A percentile compares a stretch with the other conserved stretches of the same genome.
These are phyloP conservation scores for Cryptococcus maquisensis DNA, from an alignment of 1,284 basidiomycete species.

Conservation along the genomic window DNA sequence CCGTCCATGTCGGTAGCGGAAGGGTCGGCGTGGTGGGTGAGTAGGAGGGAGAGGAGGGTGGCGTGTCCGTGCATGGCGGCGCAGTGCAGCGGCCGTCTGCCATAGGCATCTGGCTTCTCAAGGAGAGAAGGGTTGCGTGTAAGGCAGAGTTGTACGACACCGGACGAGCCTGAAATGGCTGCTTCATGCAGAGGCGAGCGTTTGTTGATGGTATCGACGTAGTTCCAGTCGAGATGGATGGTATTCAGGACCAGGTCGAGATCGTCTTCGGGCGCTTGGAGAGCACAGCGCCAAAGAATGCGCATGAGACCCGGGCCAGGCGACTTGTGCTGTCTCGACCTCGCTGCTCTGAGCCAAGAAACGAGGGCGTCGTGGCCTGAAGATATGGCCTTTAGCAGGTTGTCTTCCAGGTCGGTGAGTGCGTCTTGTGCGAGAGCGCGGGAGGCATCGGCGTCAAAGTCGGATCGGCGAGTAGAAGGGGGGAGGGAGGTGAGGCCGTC, in stretches of 20 bases:
- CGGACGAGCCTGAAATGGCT: constrained; percentile 73
- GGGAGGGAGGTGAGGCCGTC: constrained; percentile 16
- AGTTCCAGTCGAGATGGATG: constrained; percentile 80
- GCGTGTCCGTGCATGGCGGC: constrained; percentile 90
- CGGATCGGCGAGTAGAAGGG: constrained; percentile 67
- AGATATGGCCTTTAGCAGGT: constrained; percentile 69
- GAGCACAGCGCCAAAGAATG: constrained; percentile 84
- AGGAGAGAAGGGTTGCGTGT: constrained; percentile 50
- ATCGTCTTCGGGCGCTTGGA: constrained; percentile 68
- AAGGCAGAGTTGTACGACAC: constrained; percentile 80
- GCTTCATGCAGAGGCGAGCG: constrained; percentile 94
- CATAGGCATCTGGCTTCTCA: constrained; percentile 61
- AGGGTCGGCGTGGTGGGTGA: constrained; percentile 61
- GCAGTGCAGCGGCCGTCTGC: constrained; percentile 90
- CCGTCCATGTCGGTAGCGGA: constrained; percentile 84
- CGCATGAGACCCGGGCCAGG: constrained; percentile 56
- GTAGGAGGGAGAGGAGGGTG: constrained; percentile 68
- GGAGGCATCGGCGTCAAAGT: constrained; percentile 49
- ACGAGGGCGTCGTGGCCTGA: constrained; percentile 57
- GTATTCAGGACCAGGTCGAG: constrained; percentile 70
- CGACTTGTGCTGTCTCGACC: constrained; percentile 51
- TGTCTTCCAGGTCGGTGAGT: constrained; percentile 81
- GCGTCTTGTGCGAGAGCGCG: constrained; percentile 57
- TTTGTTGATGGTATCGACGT: constrained; percentile 95
- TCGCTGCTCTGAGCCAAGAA: constrained; percentile 67